These are phyloP conservation scores for Talaromyces sp. DNA, from an alignment of 2,329 filamentous ascomycete genomes.

Conservation along the genomic window DNA sequence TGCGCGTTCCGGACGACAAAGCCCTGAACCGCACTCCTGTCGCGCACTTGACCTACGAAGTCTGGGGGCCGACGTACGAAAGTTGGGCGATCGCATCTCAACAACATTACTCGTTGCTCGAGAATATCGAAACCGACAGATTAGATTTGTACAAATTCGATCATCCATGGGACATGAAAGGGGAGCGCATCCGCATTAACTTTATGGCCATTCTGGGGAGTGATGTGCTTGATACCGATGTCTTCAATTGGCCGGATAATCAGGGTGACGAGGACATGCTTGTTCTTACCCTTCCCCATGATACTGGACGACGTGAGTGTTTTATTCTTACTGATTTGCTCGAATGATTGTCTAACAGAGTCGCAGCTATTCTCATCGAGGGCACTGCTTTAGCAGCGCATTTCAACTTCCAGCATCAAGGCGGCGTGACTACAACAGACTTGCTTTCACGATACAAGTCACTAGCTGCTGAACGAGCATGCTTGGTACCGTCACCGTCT, in stretches of 20 bases:
- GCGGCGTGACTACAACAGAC: conserved; percentile 1
- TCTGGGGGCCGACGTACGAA: neutral
- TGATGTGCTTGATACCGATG: conserved; percentile 7
- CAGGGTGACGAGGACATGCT: neutral
- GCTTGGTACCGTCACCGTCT: neutral
- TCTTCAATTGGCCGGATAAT: neutral
- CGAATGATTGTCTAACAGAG: neutral
- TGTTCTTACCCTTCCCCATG: neutral
- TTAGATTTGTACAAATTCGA: conserved; percentile 12
- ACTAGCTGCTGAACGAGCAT: conserved; percentile 1
- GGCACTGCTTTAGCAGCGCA: conserved; percentile 12
- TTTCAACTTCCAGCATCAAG: conserved; percentile 13
- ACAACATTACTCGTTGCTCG: conserved; percentile 10
- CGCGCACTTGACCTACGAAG: too few relatives aligned
- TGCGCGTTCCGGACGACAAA: neutral
- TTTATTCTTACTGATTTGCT: neutral
- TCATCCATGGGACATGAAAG: conserved; percentile 2
- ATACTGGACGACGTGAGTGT: conserved; percentile 10
- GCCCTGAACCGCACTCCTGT: neutral
- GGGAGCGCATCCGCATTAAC: conserved; percentile 3
- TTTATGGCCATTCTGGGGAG: conserved; percentile 4
- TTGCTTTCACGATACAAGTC: conserved; percentile 7
- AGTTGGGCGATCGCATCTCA: conserved; percentile 5
- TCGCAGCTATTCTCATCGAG: conserved; percentile 12
- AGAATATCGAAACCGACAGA: conserved; percentile 7